Conservation (phyloP, 169 alveolate genomes). For the Plasmodium vinckei region DNA sequence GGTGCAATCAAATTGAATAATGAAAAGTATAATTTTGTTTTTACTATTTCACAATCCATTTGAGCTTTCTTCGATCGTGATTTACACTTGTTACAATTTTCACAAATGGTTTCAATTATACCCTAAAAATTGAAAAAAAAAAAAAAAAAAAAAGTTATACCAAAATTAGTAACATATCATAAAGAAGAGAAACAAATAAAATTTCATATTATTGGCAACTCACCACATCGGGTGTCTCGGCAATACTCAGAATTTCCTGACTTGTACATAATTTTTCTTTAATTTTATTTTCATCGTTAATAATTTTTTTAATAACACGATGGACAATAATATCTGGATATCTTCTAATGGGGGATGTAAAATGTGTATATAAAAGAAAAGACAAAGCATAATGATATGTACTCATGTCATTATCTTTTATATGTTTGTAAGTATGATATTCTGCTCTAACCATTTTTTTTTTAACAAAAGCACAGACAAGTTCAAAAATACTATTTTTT, state of each 20-base stretch:
- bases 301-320: constrained; percentile 86
- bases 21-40: neutral
- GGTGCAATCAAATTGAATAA: neutral
- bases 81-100: constrained; percentile 66
- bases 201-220: neutral
- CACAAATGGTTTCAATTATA: constrained; percentile 54
- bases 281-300: constrained; percentile 76
- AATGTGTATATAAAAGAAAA: constrained; percentile 90
- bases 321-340: constrained; percentile 92
- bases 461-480: constrained; percentile 58
- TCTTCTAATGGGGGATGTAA: constrained; percentile 93
- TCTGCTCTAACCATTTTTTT: constrained; percentile 72
- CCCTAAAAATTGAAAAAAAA: constrained; percentile 8
- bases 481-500: constrained; percentile 28
- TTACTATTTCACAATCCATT: constrained; percentile 75
- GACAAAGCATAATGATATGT: constrained; percentile 90
- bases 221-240: constrained; percentile 46
- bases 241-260: constrained; percentile 39
- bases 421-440: constrained; percentile 62
- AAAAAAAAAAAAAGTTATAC: neutral
- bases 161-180: neutral
- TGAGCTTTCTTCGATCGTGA: constrained; percentile 68
- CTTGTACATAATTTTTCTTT: constrained; percentile 13
- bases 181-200: neutral
- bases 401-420: constrained; percentile 66